Conservation (phyloP, 192 early-diverging fungal species). For the Linnemannia schmuckeri region DNA sequence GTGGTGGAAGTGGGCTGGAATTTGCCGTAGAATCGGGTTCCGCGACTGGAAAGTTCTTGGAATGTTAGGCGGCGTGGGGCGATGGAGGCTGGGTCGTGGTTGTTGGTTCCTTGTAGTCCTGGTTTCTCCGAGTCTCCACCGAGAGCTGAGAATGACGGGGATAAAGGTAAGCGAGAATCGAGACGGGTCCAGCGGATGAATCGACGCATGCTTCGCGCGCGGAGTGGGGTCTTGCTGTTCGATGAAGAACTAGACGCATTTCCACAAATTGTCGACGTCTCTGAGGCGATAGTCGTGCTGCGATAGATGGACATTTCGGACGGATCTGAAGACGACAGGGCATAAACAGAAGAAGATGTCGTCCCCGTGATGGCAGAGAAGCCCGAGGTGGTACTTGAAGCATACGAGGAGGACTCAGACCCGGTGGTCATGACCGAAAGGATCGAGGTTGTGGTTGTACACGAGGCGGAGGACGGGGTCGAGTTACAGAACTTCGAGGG, state of each 20-base stretch:
- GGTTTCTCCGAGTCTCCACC: no score
- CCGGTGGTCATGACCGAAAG: background rate
- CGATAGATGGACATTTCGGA: background rate
- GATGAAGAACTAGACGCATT: background rate
- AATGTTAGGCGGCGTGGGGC: background rate
- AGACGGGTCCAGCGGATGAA: background rate
- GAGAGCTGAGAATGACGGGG: background rate
- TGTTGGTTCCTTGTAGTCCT: no score
- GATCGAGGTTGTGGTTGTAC: background rate
- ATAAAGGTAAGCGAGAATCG: background rate
- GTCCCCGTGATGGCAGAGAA: background rate
- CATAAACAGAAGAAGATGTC: constrained; percentile 8
- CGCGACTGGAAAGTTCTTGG: constrained; percentile 10
- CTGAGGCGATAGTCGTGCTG: background rate
- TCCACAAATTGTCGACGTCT: constrained; percentile 15
- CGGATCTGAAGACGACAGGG: background rate
- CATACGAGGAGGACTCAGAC: constrained; percentile 2
- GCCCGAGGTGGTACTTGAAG: background rate
- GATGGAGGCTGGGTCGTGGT: no score
- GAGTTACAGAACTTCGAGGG: background rate
- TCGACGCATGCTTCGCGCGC: background rate
- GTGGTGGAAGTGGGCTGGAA: background rate
- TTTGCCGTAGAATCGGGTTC: constrained; percentile 15
- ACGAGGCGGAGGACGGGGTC: background rate
- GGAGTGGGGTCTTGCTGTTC: background rate